Conservation (phyloP, 108 stramenopile genomes). For the Nitzschia sp. region DNA sequence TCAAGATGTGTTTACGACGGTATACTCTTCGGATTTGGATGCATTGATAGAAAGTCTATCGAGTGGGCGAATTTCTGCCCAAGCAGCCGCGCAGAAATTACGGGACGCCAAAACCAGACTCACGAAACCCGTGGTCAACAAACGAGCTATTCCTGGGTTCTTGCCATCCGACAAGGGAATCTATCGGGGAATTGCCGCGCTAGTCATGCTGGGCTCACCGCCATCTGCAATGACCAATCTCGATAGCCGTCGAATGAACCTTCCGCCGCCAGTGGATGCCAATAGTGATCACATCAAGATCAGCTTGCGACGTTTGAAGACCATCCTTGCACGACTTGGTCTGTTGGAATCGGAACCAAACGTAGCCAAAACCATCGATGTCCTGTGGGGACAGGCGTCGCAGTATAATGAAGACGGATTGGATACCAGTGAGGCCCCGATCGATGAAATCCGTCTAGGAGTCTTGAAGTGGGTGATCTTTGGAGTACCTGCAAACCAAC, state of each 20-base stretch:
- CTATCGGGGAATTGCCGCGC: conserved; percentile 58
- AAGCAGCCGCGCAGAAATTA: conserved; percentile 53
- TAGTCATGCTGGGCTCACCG: conserved; percentile 63
- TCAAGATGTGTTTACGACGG: conserved; percentile 64
- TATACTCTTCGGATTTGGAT: conserved; percentile 68
- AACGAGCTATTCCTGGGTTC: conserved; percentile 74
- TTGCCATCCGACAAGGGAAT: conserved; percentile 75
- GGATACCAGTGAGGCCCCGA: conserved; percentile 14
- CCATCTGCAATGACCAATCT: conserved; percentile 67
- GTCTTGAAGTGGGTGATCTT: conserved; percentile 70
- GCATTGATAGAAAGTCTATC: conserved; percentile 52
- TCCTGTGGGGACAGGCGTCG: conserved; percentile 51
- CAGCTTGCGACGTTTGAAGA: conserved; percentile 66
- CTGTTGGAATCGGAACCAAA: conserved; percentile 27
- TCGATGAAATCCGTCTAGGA: conserved; percentile 70
- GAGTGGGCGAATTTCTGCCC: conserved; percentile 42
- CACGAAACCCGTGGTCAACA: conserved; percentile 55
- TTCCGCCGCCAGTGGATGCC: conserved; percentile 50
- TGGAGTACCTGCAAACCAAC: conserved; percentile 69
- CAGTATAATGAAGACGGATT: conserved; percentile 17
- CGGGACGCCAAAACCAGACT: conserved; percentile 37
- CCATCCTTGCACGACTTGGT: conserved; percentile 44
- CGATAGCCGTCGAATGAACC: conserved; percentile 69
- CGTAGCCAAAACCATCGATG: conserved; percentile 36
- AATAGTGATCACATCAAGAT: conserved; percentile 62